phyloP scores from a whole-genome alignment of 805 yeast genomes.

The Cyberlindnera sargentensis region DNA sequence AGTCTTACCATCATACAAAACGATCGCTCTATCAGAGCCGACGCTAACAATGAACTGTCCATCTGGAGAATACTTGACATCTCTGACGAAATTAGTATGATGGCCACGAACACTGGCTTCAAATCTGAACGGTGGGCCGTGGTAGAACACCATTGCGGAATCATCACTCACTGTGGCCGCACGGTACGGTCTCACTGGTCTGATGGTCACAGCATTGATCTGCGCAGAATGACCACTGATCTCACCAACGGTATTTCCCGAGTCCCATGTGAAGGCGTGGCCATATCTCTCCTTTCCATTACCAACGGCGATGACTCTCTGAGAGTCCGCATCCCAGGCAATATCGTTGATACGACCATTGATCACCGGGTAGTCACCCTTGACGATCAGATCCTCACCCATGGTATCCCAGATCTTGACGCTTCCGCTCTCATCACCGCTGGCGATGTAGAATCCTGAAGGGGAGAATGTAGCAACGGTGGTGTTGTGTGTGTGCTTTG shows the following conservation, averaged over 20 bases:
- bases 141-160: constrained; percentile 70
- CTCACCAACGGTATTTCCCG: constrained; percentile 97
- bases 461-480: constrained; percentile 87
- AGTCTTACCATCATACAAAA: constrained; percentile 77
- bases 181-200: constrained; percentile 78
- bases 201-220: constrained; percentile 78
- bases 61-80: constrained; percentile 74
- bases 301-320: constrained; percentile 89
- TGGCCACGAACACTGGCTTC: constrained; percentile 60
- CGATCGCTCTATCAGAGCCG: constrained; percentile 76
- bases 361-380: constrained; percentile 75
- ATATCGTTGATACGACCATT: constrained; percentile 77
- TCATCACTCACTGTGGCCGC: constrained; percentile 94
- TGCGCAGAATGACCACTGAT: constrained; percentile 85
- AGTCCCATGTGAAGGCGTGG: constrained; percentile 86
- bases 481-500: constrained; percentile 61
- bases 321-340: constrained; percentile 88
- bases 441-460: constrained; percentile 82
- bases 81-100: constrained; percentile 75
- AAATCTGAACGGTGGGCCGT: constrained; percentile 94
- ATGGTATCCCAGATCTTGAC: constrained; percentile 83
- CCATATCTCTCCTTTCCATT: constrained; percentile 90
- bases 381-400: constrained; percentile 47
- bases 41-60: constrained; percentile 72
- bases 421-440: constrained; percentile 87